Evolutionary conservation across 805 yeast genomes (phyloP).

Genomic region (Myxozyma neotropica): DNA sequence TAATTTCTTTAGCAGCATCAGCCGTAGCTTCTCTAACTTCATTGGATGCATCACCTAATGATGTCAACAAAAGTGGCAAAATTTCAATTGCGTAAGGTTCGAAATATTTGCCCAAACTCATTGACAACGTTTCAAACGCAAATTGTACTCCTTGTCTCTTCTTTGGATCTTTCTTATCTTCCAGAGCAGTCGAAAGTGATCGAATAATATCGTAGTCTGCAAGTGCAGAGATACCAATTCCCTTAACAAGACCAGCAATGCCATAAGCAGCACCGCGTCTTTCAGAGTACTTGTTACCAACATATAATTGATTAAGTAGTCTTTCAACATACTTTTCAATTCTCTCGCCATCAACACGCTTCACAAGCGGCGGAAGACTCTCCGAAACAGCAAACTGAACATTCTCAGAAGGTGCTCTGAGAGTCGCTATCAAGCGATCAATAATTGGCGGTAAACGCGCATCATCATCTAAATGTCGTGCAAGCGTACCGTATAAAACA

Average conservation of each 20-base stretch:
- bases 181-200: slow-evolving; percentile 76
- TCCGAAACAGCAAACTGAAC: slow-evolving; percentile 87
- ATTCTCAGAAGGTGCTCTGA: slow-evolving; percentile 84
- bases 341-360: slow-evolving; percentile 48
- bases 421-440: slow-evolving; percentile 68
- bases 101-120: slow-evolving; percentile 70
- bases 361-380: slow-evolving; percentile 82
- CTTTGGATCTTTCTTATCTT: slow-evolving; percentile 73
- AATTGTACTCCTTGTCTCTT: slow-evolving; percentile 86
- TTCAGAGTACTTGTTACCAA: slow-evolving; percentile 50
- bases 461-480: slow-evolving; percentile 78
- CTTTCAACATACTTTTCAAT: slow-evolving; percentile 56
- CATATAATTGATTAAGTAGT: slow-evolving; percentile 62
- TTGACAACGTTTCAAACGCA: slow-evolving; percentile 82
- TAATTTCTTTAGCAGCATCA: slow-evolving; percentile 80
- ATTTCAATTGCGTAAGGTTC: slow-evolving; percentile 94
- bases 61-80: slow-evolving; percentile 75
- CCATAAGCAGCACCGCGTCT: slow-evolving; percentile 97
- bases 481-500: slow-evolving; percentile 87
- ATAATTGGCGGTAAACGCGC: slow-evolving; percentile 64
- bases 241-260: slow-evolving; percentile 88
- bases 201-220: slow-evolving; percentile 77
- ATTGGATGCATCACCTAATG: slow-evolving; percentile 79
- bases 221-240: slow-evolving; percentile 79
- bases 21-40: slow-evolving; percentile 91